A percentile compares a stretch with the other conserved stretches of the same genome.
Evolutionary conservation across 257 asterid genomes (phyloP).

Genomic region (Solanum chilense): DNA sequence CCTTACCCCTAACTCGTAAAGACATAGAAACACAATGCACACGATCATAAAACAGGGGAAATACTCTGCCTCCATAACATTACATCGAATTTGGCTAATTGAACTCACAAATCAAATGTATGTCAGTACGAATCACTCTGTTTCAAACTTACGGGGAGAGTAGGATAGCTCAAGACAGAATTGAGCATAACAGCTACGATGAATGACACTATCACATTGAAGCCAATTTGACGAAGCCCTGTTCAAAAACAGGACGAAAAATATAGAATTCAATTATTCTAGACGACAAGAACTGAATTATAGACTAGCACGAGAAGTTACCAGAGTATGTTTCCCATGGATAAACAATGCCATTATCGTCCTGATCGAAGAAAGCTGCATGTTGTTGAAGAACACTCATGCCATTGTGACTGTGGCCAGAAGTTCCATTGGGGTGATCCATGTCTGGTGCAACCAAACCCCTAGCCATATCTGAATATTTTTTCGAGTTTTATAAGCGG

Average conservation of each 20-base stretch:
- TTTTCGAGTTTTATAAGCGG: background rate
- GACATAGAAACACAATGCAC: background rate
- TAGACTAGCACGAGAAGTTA: background rate
- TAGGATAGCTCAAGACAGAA: constrained; percentile 46
- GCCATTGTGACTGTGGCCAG: constrained; percentile 44
- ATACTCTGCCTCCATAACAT: no score
- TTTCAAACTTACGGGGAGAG: constrained; percentile 55
- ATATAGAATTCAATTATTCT: background rate
- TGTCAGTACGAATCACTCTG: background rate
- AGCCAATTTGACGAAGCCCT: constrained; percentile 69
- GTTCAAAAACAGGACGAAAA: background rate
- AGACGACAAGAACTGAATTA: background rate
- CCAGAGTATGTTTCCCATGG: constrained; percentile 62
- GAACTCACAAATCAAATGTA: background rate
- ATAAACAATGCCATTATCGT: constrained; percentile 63
- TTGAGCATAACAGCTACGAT: constrained; percentile 38
- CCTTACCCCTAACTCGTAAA: background rate
- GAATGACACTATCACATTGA: constrained; percentile 50
- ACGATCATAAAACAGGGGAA: no score
- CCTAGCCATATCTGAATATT: constrained; percentile 47
- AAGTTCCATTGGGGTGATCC: constrained; percentile 77
- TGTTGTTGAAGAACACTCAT: constrained; percentile 84
- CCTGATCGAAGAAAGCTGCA: constrained; percentile 74
- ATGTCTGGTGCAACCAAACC: constrained; percentile 54
- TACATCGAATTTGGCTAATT: background rate